Conservation (phyloP, 1,284 basidiomycete genomes). For the Hymenochaete sp. region DNA sequence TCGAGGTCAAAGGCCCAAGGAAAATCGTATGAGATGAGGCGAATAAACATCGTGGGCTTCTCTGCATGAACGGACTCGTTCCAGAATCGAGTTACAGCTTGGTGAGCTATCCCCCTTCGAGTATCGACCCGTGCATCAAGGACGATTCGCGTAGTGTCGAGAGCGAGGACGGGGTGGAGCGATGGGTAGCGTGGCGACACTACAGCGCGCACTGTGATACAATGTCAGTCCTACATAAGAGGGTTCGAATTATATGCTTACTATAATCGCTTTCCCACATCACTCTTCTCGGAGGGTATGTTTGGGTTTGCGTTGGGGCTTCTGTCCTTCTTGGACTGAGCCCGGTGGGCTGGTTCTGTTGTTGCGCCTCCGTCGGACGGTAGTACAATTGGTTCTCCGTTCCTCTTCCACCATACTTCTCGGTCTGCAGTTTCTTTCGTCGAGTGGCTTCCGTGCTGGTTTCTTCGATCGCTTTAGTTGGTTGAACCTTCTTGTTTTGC, state of each 20-base stretch:
- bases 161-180: slow-evolving; percentile 11
- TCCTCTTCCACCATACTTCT: too few relatives aligned
- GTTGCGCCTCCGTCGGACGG: too few relatives aligned
- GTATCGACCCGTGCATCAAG: slow-evolving; percentile 14
- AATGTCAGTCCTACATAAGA: neutral
- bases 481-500: too few relatives aligned
- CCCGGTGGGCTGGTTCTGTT: too few relatives aligned
- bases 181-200: slow-evolving; percentile 8
- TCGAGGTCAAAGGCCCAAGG: slow-evolving; percentile 20
- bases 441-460: too few relatives aligned
- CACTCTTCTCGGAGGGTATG: slow-evolving; percentile 7
- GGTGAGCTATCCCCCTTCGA: slow-evolving; percentile 6
- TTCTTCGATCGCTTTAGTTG: too few relatives aligned
- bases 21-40: slow-evolving; percentile 19
- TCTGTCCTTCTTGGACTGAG: neutral
- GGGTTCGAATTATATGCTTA: neutral
- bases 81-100: slow-evolving; percentile 8
- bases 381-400: too few relatives aligned
- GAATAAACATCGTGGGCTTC: slow-evolving; percentile 15
- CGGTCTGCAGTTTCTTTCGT: too few relatives aligned
- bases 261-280: slow-evolving; percentile 10
- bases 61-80: neutral
- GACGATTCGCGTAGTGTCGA: slow-evolving; percentile 11
- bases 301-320: neutral
- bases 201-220: slow-evolving; percentile 1